Conservation (phyloP, 2,329 filamentous ascomycete genomes). For the Xylaria digitata region DNA sequence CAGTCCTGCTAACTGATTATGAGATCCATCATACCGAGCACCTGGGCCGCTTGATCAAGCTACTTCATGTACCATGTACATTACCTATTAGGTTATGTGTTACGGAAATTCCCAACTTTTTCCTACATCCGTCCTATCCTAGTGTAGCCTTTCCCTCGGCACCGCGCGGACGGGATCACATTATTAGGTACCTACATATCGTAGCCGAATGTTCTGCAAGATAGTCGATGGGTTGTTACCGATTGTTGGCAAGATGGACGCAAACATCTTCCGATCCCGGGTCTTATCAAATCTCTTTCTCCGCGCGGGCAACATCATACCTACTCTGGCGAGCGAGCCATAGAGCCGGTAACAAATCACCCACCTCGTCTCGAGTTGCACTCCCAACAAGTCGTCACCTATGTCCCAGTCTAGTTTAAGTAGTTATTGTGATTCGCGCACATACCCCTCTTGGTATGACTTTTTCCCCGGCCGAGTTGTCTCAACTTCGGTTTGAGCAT, state of each 20-base stretch:
- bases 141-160: conserved; percentile 4
- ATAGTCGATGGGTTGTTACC: conserved; percentile 14
- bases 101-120: conserved; percentile 13
- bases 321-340: conserved; percentile 19
- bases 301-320: conserved; percentile 1
- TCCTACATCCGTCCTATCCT: background rate
- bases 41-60: conserved; percentile 12
- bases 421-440: conserved; percentile 15
- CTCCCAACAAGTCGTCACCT: background rate
- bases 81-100: background rate
- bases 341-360: conserved; percentile 25
- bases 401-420: background rate
- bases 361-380: conserved; percentile 4
- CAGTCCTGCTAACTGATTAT: background rate
- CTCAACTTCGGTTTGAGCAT: conserved; percentile 14
- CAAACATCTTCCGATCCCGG: conserved; percentile 14
- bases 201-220: background rate
- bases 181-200: background rate
- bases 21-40: conserved; percentile 3
- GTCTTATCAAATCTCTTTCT: conserved; percentile 10
- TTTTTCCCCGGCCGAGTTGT: conserved; percentile 3
- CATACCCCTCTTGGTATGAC: conserved; percentile 6
- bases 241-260: conserved; percentile 11
- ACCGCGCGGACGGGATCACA: conserved; percentile 14
- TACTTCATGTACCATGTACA: no score